phyloP scores from a whole-genome alignment of 345 rosid genomes.

The Moringa oleifera region DNA sequence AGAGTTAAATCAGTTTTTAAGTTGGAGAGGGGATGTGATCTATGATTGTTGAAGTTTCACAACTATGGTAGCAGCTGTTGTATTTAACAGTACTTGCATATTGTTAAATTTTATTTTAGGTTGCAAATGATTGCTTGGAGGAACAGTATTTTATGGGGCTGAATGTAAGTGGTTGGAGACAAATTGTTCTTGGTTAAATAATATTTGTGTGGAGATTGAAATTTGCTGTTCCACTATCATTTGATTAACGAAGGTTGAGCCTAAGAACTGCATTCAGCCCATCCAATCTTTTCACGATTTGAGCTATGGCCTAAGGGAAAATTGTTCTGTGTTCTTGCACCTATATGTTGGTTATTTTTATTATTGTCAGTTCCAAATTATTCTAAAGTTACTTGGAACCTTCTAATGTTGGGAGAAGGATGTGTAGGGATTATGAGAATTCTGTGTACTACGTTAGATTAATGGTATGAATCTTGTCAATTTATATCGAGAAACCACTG shows the following conservation, averaged over 20 bases:
- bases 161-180: neutral
- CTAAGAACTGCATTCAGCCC: neutral
- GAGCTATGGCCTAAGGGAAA: neutral
- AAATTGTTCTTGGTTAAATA: neutral
- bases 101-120: neutral
- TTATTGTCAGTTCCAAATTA: neutral
- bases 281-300: neutral
- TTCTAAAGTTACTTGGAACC: neutral
- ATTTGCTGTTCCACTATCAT: neutral
- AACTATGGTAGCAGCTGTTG: neutral
- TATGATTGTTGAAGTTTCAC: neutral
- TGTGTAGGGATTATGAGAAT: neutral
- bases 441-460: neutral
- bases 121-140: neutral
- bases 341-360: too few relatives aligned
- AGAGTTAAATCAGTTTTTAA: neutral
- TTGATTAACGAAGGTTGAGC: neutral
- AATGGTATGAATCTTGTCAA: neutral
- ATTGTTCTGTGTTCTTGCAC: neutral
- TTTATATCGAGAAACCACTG: neutral
- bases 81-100: neutral
- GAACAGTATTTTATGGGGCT: neutral
- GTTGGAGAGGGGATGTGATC: neutral
- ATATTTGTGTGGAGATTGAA: neutral
- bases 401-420: neutral